Percentiles rank a stretch among this genome's conserved stretches.
phyloP scores from a whole-genome alignment of 345 rosid species.

The Tarenaya hassleriana region DNA sequence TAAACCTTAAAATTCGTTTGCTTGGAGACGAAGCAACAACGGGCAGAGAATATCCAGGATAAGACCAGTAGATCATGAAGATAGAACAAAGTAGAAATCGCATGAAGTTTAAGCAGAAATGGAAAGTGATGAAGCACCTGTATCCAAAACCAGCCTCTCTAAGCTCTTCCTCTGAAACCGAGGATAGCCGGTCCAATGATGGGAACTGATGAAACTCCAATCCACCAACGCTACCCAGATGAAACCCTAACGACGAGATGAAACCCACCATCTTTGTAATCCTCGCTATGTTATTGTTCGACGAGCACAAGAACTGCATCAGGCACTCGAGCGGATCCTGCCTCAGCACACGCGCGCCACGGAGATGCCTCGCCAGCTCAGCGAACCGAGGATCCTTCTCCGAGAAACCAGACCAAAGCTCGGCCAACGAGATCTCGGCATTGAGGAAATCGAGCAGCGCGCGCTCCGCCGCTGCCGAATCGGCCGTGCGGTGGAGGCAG shows the following conservation, averaged over 20 bases:
- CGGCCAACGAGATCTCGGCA: constrained; percentile 40
- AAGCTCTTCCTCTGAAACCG: constrained; percentile 61
- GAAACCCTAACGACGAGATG: constrained; percentile 57
- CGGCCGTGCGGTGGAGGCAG: constrained; percentile 43
- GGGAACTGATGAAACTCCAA: constrained; percentile 80
- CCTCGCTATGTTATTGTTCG: constrained; percentile 82
- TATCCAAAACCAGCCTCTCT: constrained; percentile 85
- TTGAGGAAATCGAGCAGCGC: constrained; percentile 81
- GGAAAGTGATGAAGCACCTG: constrained; percentile 42
- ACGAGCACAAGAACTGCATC: constrained; percentile 84
- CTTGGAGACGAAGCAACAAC: background rate
- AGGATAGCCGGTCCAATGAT: constrained; percentile 52
- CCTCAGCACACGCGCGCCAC: constrained; percentile 83
- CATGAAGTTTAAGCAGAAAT: background rate
- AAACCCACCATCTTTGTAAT: constrained; percentile 88
- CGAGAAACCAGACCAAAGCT: constrained; percentile 62
- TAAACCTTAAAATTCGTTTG: background rate
- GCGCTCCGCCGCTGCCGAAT: constrained; percentile 43
- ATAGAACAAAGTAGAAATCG: too few relatives aligned
- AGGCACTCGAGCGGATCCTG: constrained; percentile 92
- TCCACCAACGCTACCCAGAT: constrained; percentile 59
- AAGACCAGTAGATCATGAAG: too few relatives aligned
- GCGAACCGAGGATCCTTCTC: constrained; percentile 56
- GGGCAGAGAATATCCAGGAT: background rate
- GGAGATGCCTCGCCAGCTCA: constrained; percentile 47